Evolutionary conservation across 2,329 filamentous ascomycete genomes (phyloP).

Genomic region (Claviceps sp.): DNA sequence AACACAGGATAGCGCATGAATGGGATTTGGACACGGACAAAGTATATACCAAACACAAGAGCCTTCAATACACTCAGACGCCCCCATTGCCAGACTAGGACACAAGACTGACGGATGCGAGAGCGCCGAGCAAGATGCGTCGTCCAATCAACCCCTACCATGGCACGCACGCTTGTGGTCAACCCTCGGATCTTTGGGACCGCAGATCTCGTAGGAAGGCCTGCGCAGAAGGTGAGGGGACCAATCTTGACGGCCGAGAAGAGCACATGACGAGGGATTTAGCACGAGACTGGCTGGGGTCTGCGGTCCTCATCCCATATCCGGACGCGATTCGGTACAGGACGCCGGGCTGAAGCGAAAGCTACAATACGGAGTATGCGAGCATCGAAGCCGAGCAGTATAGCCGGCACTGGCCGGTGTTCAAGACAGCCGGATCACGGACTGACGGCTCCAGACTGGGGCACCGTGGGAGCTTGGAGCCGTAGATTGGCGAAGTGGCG

Average conservation of each 20-base stretch:
- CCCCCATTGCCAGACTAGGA: background rate
- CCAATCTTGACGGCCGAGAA: background rate
- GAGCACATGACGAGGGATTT: background rate
- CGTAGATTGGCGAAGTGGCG: background rate
- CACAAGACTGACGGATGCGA: background rate
- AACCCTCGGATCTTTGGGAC: background rate
- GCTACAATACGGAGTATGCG: background rate
- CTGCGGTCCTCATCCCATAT: background rate
- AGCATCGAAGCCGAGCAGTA: background rate
- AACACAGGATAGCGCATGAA: constrained; percentile 8
- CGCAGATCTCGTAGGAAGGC: background rate
- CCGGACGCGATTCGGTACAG: background rate
- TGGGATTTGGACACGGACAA: constrained; percentile 9
- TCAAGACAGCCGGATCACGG: background rate
- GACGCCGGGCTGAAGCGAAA: background rate
- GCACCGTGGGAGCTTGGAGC: background rate
- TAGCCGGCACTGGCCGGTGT: background rate
- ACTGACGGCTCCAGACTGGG: too few relatives aligned
- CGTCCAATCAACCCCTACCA: background rate
- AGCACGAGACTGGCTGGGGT: background rate
- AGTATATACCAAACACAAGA: constrained; percentile 9
- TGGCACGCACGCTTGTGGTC: background rate
- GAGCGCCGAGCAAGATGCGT: background rate
- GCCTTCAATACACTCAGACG: background rate
- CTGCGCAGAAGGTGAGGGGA: background rate